Conservation (phyloP, 345 rosid genomes). For the Arabidopsis arenosa region DNA sequence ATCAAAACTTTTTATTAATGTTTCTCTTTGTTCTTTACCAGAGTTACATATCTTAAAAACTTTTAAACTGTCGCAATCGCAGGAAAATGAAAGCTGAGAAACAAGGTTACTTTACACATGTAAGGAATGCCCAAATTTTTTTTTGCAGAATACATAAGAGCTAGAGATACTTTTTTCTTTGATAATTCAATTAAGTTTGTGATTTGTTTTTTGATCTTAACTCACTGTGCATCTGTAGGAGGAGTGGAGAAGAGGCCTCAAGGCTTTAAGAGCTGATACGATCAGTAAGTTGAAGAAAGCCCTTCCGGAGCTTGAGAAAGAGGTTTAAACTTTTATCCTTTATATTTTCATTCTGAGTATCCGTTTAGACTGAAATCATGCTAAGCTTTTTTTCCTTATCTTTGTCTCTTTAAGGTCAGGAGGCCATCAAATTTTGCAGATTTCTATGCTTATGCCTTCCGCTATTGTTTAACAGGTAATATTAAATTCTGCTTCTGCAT, state of each 20-base stretch:
- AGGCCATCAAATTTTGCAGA: constrained; percentile 74
- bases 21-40: constrained; percentile 3
- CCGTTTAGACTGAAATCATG: constrained; percentile 6
- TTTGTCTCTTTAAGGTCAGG: constrained; percentile 60
- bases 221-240: constrained; percentile 54
- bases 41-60: constrained; percentile 19
- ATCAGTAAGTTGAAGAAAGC: constrained; percentile 74
- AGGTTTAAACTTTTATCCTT: constrained; percentile 55
- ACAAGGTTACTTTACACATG: constrained; percentile 96
- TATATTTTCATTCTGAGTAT: not conserved
- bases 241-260: constrained; percentile 89
- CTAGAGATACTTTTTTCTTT: constrained; percentile 1
- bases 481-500: not conserved
- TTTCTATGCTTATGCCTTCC: constrained; percentile 86
- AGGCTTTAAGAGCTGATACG: constrained; percentile 70
- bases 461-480: constrained; percentile 90
- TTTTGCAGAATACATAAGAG: constrained; percentile 2
- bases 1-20: constrained; percentile 3
- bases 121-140: constrained; percentile 43
- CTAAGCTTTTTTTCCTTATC: not conserved
- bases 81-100: constrained; percentile 99
- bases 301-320: constrained; percentile 80
- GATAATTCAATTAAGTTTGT: not conserved
- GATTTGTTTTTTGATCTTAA: not conserved
- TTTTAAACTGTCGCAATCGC: constrained; percentile 25